Evolutionary conservation across 495 filamentous ascomycete genomes (phyloP).

Genomic region (Penicillium bialowiezense): DNA sequence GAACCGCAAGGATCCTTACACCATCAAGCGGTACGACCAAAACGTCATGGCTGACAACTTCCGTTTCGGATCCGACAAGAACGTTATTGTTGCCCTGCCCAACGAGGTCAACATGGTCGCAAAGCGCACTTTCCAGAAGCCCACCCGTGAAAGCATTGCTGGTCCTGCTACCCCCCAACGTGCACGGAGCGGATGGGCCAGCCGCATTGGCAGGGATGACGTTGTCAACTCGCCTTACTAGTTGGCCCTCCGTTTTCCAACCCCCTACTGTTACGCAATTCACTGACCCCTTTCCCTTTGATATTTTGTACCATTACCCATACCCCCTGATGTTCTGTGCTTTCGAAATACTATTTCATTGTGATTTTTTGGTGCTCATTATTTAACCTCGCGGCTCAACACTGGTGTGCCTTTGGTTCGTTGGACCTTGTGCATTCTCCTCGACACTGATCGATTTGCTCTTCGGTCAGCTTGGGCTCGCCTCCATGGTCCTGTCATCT

Average conservation of each 20-base stretch:
- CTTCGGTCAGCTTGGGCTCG: background rate
- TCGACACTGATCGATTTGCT: background rate
- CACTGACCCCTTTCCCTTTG: conserved; percentile 7
- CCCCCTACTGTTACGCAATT: conserved; percentile 1
- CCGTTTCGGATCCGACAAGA: conserved; percentile 94
- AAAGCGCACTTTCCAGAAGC: conserved; percentile 76
- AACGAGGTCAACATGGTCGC: conserved; percentile 98
- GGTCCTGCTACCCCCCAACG: conserved; percentile 55
- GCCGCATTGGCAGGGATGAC: conserved; percentile 65
- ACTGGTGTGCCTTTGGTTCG: background rate
- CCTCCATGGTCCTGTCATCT: background rate
- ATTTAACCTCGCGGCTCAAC: background rate
- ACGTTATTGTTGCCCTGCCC: conserved; percentile 92
- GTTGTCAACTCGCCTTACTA: conserved; percentile 86
- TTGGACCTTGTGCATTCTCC: background rate
- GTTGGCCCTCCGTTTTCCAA: conserved; percentile 2
- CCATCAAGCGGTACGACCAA: conserved; percentile 92
- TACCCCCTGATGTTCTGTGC: conserved; percentile 37
- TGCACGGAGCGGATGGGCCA: conserved; percentile 44
- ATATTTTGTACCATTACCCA: conserved; percentile 32
- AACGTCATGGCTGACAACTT: conserved; percentile 99
- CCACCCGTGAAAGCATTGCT: conserved; percentile 89
- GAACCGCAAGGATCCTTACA: conserved; percentile 81
- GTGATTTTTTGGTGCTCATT: background rate
- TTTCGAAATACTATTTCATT: conserved; percentile 12